These are phyloP conservation scores for Euphorbia lathyris DNA, from an alignment of 345 rosid genomes.

Conservation along the genomic window DNA sequence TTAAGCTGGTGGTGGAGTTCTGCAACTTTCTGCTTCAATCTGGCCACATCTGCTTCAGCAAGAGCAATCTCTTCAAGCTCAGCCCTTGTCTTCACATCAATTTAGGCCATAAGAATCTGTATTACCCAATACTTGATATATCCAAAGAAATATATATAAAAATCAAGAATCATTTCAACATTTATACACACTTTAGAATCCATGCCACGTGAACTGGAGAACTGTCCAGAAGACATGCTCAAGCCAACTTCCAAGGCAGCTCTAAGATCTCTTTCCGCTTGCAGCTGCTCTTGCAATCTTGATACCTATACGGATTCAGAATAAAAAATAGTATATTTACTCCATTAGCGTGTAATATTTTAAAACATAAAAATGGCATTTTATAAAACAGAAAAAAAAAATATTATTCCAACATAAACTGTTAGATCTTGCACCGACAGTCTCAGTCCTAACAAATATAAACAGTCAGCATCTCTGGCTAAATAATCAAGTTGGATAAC, in stretches of 20 bases:
- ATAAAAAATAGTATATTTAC: not conserved
- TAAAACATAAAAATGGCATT: not conserved
- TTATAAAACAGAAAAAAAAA: not conserved
- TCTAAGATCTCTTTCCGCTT: slow-evolving; percentile 98
- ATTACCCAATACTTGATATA: slow-evolving; percentile 5
- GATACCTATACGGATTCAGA: slow-evolving; percentile 53
- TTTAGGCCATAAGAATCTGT: slow-evolving; percentile 28
- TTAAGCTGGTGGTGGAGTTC: slow-evolving; percentile 97
- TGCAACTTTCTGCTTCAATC: slow-evolving; percentile 97
- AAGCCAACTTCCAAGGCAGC: slow-evolving; percentile 96
- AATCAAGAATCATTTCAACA: slow-evolving; percentile 12
- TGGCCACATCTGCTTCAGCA: slow-evolving; percentile 99
- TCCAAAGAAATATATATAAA: not conserved
- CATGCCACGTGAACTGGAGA: slow-evolving; percentile 78
- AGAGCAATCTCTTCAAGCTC: slow-evolving; percentile 99
- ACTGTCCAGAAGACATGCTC: slow-evolving; percentile 96
- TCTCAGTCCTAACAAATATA: not conserved
- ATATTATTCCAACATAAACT: not conserved
- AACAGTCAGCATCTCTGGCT: not conserved
- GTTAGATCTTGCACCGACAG: not conserved
- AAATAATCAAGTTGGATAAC: not conserved
- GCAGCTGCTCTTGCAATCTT: slow-evolving; percentile 97
- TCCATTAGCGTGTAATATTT: not conserved
- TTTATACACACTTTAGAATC: slow-evolving; percentile 74
- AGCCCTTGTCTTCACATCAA: slow-evolving; percentile 83